phyloP scores from a whole-genome alignment of 73 alveolate species.

The Symbiodinium natans region DNA sequence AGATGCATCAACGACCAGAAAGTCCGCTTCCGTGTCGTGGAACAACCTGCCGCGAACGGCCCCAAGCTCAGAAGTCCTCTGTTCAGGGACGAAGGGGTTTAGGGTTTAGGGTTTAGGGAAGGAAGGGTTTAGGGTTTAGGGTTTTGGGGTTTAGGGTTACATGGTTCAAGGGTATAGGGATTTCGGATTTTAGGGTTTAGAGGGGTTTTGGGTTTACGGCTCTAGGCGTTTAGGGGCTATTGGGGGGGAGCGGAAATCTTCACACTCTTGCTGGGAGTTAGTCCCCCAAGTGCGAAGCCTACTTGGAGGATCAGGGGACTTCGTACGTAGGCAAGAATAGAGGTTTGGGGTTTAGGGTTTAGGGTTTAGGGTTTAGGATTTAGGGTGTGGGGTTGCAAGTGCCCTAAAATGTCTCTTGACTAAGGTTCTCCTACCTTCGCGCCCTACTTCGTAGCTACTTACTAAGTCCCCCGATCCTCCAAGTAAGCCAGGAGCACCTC shows the following conservation, averaged over 20 bases:
- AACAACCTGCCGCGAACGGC: conserved; percentile 69
- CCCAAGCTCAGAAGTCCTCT: neutral
- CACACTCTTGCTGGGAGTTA: no score
- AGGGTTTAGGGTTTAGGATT: neutral
- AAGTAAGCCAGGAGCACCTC: no score
- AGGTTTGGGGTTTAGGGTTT: neutral
- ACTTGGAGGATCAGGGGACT: no score
- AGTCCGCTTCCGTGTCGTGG: conserved; percentile 65
- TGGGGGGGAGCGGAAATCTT: no score
- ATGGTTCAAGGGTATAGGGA: neutral
- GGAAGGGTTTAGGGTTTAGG: neutral
- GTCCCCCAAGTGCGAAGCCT: no score
- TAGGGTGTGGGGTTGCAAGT: neutral
- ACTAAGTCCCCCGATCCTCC: no score
- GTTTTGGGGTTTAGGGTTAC: neutral
- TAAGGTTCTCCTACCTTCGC: no score
- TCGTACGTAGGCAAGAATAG: neutral
- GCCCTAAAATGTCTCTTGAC: no score
- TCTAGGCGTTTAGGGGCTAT: no score
- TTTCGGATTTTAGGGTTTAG: neutral
- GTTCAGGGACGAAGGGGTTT: neutral
- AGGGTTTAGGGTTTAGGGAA: neutral
- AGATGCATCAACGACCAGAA: conserved; percentile 77
- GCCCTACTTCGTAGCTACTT: no score
- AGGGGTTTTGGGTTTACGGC: no score